A percentile compares a stretch with the other conserved stretches of the same genome.
Conservation (phyloP, 1,139 yeast species). For the Protomyces pachydermus region DNA sequence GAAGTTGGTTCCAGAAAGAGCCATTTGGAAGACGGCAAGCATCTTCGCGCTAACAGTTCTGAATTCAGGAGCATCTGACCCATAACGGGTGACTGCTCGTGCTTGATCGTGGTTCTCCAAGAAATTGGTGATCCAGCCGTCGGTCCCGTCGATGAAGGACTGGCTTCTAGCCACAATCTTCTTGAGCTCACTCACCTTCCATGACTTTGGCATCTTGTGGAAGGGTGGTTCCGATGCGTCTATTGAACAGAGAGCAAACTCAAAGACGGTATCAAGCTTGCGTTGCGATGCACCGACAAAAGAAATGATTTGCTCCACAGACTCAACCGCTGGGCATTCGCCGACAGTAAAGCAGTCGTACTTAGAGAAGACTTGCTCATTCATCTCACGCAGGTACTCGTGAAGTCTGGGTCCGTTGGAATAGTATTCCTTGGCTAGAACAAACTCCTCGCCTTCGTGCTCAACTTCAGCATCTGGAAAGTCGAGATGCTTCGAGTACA, state of each 20-base stretch:
- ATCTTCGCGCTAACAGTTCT: constrained; percentile 46
- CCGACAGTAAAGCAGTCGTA: constrained; percentile 58
- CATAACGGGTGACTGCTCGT: constrained; percentile 51
- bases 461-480: constrained; percentile 51
- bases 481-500: constrained; percentile 50
- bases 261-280: constrained; percentile 53
- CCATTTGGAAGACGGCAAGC: constrained; percentile 46
- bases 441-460: constrained; percentile 45
- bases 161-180: constrained; percentile 41
- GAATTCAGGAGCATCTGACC: constrained; percentile 44
- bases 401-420: constrained; percentile 53
- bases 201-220: constrained; percentile 40
- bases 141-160: constrained; percentile 47
- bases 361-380: constrained; percentile 44
- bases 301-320: constrained; percentile 46
- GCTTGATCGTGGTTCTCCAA: constrained; percentile 59
- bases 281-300: constrained; percentile 46
- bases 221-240: constrained; percentile 10
- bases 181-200: constrained; percentile 44
- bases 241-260: constrained; percentile 47
- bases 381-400: constrained; percentile 55
- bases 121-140: constrained; percentile 58
- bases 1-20: constrained; percentile 53
- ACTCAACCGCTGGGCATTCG: constrained; percentile 46
- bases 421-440: constrained; percentile 41